These are phyloP conservation scores for Tremella yokohamensis DNA, from an alignment of 768 basidiomycete genomes.

Conservation along the genomic window DNA sequence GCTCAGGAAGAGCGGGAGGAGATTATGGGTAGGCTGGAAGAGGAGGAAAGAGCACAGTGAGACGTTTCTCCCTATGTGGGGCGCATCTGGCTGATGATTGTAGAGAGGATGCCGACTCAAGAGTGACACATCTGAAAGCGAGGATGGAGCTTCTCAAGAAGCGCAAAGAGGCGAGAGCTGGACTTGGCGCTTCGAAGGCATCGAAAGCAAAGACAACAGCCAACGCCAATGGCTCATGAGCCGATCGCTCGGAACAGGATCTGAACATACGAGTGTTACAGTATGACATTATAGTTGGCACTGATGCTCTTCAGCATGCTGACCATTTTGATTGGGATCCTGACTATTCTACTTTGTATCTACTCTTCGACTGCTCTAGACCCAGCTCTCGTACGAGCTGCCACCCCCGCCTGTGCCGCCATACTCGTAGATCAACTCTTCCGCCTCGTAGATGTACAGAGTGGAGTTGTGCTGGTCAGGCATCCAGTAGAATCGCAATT, in stretches of 20 bases:
- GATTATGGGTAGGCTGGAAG: slow-evolving; percentile 46
- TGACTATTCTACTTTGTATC: too few species aligned
- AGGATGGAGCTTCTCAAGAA: slow-evolving; percentile 45
- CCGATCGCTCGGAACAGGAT: too few species aligned
- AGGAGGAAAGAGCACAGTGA: slow-evolving; percentile 49
- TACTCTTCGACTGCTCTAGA: too few species aligned
- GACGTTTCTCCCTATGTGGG: slow-evolving; percentile 22
- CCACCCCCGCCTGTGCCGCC: too few species aligned
- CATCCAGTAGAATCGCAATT: slow-evolving; percentile 8
- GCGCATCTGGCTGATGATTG: slow-evolving; percentile 11
- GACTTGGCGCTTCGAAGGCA: not conserved
- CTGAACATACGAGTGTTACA: too few species aligned
- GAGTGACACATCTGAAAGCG: slow-evolving; percentile 35
- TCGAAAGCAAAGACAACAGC: not conserved
- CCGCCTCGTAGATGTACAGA: slow-evolving; percentile 9
- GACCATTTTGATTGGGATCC: too few species aligned
- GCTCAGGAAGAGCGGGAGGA: slow-evolving; percentile 48
- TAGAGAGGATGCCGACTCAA: slow-evolving; percentile 44
- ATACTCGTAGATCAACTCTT: not conserved
- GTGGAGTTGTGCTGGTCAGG: slow-evolving; percentile 11
- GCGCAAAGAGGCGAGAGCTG: slow-evolving; percentile 27
- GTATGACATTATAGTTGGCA: too few species aligned
- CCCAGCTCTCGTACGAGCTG: too few species aligned
- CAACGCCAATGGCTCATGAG: too few species aligned
- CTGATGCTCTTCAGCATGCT: too few species aligned